Conservation (phyloP, 805 yeast genomes). For the Lipomyces yamanashiensis region DNA sequence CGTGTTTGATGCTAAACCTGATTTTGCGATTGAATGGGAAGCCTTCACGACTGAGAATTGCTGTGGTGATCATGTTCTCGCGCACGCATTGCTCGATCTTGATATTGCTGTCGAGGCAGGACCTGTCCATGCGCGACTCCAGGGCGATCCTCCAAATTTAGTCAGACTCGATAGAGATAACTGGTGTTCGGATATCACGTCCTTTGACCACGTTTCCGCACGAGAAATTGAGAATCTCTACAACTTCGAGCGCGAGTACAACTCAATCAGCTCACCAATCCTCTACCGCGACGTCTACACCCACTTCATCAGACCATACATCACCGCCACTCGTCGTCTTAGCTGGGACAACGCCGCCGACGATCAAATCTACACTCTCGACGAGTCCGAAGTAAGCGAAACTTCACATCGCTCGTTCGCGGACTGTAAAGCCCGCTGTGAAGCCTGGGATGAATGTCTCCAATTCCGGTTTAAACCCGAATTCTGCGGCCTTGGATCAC, state of each 20-base stretch:
- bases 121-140: constrained; percentile 40
- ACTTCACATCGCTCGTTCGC: constrained; percentile 8
- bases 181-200: constrained; percentile 44
- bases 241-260: constrained; percentile 45
- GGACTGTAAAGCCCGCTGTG: constrained; percentile 10
- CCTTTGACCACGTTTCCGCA: constrained; percentile 44
- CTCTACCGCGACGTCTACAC: constrained; percentile 42
- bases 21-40: constrained; percentile 36
- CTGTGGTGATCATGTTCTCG: constrained; percentile 46
- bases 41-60: constrained; percentile 39
- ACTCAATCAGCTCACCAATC: constrained; percentile 30
- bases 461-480: constrained; percentile 10
- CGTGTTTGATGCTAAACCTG: constrained; percentile 39
- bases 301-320: constrained; percentile 38
- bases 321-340: constrained; percentile 7
- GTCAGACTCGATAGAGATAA: constrained; percentile 26
- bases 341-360: constrained; percentile 24
- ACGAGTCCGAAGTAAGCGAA: neutral
- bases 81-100: neutral
- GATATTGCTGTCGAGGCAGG: constrained; percentile 36
- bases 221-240: constrained; percentile 37
- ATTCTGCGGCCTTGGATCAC: constrained; percentile 15
- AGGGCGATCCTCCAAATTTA: constrained; percentile 42
- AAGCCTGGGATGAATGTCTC: constrained; percentile 11
- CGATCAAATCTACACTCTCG: constrained; percentile 7